Conservation (phyloP, 805 yeast species). For the Komagataella mondaviorum region DNA sequence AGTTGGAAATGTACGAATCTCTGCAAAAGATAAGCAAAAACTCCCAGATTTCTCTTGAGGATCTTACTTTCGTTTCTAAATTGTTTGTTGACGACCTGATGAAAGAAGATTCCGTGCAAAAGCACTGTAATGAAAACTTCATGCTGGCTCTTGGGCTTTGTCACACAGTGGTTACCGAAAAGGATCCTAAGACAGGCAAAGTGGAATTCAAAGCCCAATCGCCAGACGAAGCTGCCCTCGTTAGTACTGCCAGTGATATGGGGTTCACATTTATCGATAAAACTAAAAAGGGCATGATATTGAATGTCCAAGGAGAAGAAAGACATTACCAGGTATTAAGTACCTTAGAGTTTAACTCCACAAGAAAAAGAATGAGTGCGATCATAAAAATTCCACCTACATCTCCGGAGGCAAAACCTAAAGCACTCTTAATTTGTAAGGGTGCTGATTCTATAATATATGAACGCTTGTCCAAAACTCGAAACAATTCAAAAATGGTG, state of each 20-base stretch:
- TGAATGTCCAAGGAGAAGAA: constrained; percentile 56
- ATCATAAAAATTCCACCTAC: constrained; percentile 53
- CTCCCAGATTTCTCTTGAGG: constrained; percentile 35
- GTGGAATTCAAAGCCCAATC: constrained; percentile 60
- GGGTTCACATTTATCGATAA: constrained; percentile 56
- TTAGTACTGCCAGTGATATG: constrained; percentile 66
- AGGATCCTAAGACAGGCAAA: constrained; percentile 42
- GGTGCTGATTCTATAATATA: constrained; percentile 80
- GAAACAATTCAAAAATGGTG: constrained; percentile 27
- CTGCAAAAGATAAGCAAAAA: constrained; percentile 24
- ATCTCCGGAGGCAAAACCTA: constrained; percentile 31
- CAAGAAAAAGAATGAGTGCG: constrained; percentile 82
- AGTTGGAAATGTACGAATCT: constrained; percentile 39
- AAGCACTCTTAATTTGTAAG: constrained; percentile 59
- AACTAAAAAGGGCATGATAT: constrained; percentile 54
- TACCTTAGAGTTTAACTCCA: constrained; percentile 66
- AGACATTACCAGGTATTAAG: constrained; percentile 64
- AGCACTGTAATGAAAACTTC: constrained; percentile 52
- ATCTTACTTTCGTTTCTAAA: constrained; percentile 56
- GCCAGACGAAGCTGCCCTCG: constrained; percentile 82
- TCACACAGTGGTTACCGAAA: constrained; percentile 66
- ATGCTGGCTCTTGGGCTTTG: constrained; percentile 68
- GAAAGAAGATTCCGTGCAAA: constrained; percentile 33
- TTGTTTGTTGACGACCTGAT: constrained; percentile 48
- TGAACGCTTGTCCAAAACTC: constrained; percentile 38